These are phyloP conservation scores for Dissophora globulifera DNA, from an alignment of 192 early-diverging fungal species.

Conservation along the genomic window DNA sequence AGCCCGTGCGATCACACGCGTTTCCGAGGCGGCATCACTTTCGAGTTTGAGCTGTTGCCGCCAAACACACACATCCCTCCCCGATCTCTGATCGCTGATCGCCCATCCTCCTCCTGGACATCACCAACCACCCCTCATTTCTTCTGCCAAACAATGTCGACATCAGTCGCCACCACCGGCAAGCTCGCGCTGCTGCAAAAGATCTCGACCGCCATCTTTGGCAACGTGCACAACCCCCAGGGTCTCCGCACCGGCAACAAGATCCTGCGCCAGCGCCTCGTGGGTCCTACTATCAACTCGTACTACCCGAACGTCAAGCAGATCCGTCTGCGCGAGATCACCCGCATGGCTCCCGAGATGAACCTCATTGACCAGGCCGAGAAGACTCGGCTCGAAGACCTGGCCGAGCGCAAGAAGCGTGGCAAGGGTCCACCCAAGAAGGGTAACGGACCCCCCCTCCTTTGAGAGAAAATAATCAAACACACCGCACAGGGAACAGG, in stretches of 20 bases:
- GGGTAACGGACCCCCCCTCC: constrained; percentile 52
- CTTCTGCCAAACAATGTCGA: too few species aligned
- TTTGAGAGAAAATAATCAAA: background rate
- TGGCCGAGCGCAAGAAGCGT: constrained; percentile 73
- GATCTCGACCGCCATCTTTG: constrained; percentile 72
- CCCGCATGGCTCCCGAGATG: constrained; percentile 61
- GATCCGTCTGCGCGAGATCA: constrained; percentile 62
- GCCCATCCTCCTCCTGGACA: too few species aligned
- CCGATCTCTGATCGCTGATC: too few species aligned
- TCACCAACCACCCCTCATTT: too few species aligned
- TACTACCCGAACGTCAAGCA: constrained; percentile 73
- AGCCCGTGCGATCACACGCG: too few species aligned
- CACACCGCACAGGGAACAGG: too few species aligned
- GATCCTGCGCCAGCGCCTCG: constrained; percentile 72
- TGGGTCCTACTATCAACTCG: constrained; percentile 71
- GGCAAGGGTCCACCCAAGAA: constrained; percentile 87
- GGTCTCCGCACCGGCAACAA: constrained; percentile 75
- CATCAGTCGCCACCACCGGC: constrained; percentile 43
- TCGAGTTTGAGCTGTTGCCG: too few species aligned
- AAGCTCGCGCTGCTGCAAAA: constrained; percentile 63
- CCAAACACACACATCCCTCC: too few species aligned
- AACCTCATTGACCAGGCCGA: constrained; percentile 68
- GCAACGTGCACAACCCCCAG: constrained; percentile 77
- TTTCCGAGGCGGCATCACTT: too few species aligned
- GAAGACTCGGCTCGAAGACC: constrained; percentile 72